Base-by-base conservation (phyloP, 2,329 filamentous ascomycete species). In the Dactylellina cionopaga region DNA sequence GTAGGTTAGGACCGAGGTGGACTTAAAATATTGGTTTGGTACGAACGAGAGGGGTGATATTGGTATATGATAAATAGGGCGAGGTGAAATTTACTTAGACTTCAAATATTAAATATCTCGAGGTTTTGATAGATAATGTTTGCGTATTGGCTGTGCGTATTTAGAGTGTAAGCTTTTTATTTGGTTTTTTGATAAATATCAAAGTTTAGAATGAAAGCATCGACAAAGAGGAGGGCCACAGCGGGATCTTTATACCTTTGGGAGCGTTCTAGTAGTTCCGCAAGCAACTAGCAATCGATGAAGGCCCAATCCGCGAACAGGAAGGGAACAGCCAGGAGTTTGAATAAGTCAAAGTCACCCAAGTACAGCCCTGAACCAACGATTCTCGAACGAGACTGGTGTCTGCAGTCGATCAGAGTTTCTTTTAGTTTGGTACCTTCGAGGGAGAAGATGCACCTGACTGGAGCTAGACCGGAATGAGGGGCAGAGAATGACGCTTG, bases 171-270 rank as follows among this genome's bases (percentile, higher is more conserved):
- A 54, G 54, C 24, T 66, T 56, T 51, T 58, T n/a, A n/a, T n/a
- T 19, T 49, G 41, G 15, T 19, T 49, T 27, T 11, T 41, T 58
- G 51, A 54, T 35, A 68, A 49, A 54, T 68, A 68, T 46, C 37
- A 66, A 31, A 68, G 54, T 60, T 68, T 22, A 54, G 35, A 47
- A 52, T 44, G 37, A 59, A 47, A 60, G 29, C 37, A 68, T 68
- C 46, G 27, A 58, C 25, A 5, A 29, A 56, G 9, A 24, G 35
- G 54, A 52, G 52, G 63, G 54, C 25, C 31, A 59, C 25, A 19
- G 47, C 33, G 46, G 33, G 63, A 46, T 27, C 60, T 68, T 59
- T 44, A 68, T 68, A 68, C 52, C 52, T 52, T 63, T 46, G 25
- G 11, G 25, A 54, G 37, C 22, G 19, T 22, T 46, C 19, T 17